A percentile compares a stretch with the other conserved stretches of the same genome.
Evolutionary conservation across 2,329 filamentous ascomycete species (phyloP).

Genomic region (Epichloe scottii): DNA sequence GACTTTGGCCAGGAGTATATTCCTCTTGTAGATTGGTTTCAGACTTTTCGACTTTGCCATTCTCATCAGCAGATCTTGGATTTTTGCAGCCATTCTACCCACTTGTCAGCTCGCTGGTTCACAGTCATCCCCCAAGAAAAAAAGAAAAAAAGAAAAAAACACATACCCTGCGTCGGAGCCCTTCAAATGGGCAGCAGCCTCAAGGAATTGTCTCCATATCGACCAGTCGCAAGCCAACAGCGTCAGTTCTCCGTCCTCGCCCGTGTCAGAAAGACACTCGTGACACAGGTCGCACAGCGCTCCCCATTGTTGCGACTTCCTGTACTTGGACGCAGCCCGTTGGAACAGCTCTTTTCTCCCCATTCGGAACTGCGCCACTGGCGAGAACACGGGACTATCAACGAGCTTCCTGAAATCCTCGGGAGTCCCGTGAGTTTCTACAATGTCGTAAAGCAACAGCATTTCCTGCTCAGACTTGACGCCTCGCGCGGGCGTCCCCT

Average conservation of each 20-base stretch:
- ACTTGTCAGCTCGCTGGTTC: conserved; percentile 6
- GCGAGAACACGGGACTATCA: conserved; percentile 26
- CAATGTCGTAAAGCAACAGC: conserved; percentile 34
- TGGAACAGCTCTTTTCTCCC: conserved; percentile 35
- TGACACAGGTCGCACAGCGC: conserved; percentile 30
- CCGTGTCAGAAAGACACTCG: conserved; percentile 26
- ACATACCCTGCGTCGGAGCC: conserved; percentile 22
- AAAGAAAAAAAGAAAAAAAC: not conserved
- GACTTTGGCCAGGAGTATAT: conserved; percentile 26
- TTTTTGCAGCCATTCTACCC: conserved; percentile 14
- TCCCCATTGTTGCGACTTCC: conserved; percentile 28
- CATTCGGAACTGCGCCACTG: conserved; percentile 29
- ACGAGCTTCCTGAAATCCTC: conserved; percentile 29
- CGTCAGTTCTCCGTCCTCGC: conserved; percentile 24
- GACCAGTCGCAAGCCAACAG: conserved; percentile 33
- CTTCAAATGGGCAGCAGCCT: conserved; percentile 23
- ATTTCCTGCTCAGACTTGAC: conserved; percentile 38
- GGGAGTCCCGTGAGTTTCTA: conserved; percentile 29
- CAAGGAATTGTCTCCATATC: conserved; percentile 27
- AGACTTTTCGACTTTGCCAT: conserved; percentile 17
- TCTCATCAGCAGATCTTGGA: conserved; percentile 19
- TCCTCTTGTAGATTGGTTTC: conserved; percentile 27
- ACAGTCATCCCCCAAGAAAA: not conserved
- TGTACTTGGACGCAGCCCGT: conserved; percentile 26
- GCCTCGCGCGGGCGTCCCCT: conserved; percentile 14